Evolutionary conservation across 2,329 filamentous ascomycete species (phyloP).

Genomic region (Helotiales sp.): DNA sequence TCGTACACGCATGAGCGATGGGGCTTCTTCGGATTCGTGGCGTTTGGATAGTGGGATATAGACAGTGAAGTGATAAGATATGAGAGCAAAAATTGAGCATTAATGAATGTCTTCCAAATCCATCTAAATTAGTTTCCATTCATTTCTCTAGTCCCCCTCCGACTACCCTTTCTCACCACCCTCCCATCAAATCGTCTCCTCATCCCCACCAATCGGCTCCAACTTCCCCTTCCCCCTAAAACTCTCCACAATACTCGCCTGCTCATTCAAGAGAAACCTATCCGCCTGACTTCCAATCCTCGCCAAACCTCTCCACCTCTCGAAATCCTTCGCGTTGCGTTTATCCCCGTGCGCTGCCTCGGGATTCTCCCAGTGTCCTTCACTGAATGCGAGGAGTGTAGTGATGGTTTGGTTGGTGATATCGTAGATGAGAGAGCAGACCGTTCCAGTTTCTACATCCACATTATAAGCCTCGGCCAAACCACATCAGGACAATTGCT

Average conservation of each 20-base stretch:
- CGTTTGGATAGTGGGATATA: background rate
- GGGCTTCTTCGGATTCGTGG: background rate
- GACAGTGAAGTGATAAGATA: background rate
- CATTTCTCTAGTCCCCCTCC: background rate
- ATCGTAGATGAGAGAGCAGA: constrained; percentile 61
- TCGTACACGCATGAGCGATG: background rate
- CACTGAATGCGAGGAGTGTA: constrained; percentile 58
- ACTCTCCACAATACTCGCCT: constrained; percentile 55
- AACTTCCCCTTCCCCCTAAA: constrained; percentile 56
- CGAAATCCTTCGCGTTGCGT: constrained; percentile 48
- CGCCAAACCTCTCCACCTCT: constrained; percentile 56
- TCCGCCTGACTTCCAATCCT: constrained; percentile 56
- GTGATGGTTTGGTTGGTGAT: constrained; percentile 55
- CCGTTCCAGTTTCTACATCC: constrained; percentile 61
- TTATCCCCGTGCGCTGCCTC: constrained; percentile 46
- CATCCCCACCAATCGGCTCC: constrained; percentile 49
- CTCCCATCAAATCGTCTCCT: constrained; percentile 28
- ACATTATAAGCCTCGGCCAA: too few relatives aligned
- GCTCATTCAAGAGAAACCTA: constrained; percentile 57
- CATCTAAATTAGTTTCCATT: background rate
- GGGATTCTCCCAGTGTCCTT: constrained; percentile 59
- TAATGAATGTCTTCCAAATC: background rate
- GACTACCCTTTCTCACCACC: too few relatives aligned
- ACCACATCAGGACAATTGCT: too few relatives aligned
- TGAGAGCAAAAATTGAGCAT: background rate